A percentile compares a stretch with the other conserved stretches of the same genome.
These are phyloP conservation scores for Trapa bicornis DNA, from an alignment of 345 rosid genomes.

Conservation along the genomic window DNA sequence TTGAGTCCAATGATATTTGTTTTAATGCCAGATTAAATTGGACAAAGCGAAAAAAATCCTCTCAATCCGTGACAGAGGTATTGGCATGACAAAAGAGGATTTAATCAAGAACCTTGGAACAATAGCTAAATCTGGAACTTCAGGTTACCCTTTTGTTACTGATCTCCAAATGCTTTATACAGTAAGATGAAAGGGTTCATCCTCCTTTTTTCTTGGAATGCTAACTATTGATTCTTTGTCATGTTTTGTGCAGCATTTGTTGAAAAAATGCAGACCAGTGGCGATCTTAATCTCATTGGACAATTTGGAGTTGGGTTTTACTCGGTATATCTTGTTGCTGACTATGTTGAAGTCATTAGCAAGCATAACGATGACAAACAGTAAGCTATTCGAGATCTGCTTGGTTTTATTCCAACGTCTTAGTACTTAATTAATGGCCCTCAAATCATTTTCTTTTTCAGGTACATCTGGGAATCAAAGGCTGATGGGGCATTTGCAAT, in stretches of 20 bases:
- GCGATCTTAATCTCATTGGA: slow-evolving; percentile 93
- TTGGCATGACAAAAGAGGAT: slow-evolving; percentile 98
- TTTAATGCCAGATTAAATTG: slow-evolving; percentile 58
- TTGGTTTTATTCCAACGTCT: neutral
- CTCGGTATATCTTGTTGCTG: slow-evolving; percentile 94
- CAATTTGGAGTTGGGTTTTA: slow-evolving; percentile 99
- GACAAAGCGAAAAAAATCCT: slow-evolving; percentile 82
- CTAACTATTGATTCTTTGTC: slow-evolving; percentile 3
- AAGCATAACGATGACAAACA: slow-evolving; percentile 92
- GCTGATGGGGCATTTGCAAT: slow-evolving; percentile 98
- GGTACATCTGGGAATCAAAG: slow-evolving; percentile 97
- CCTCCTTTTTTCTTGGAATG: neutral
- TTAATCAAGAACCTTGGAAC: slow-evolving; percentile 95
- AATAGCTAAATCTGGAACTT: slow-evolving; percentile 97
- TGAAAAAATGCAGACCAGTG: slow-evolving; percentile 95
- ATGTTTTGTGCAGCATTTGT: slow-evolving; percentile 55
- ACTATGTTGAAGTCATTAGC: slow-evolving; percentile 92
- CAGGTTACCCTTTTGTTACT: slow-evolving; percentile 37
- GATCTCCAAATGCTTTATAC: neutral
- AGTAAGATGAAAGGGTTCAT: neutral
- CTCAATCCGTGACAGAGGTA: slow-evolving; percentile 86
- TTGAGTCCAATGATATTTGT: neutral
- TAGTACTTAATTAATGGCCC: neutral
- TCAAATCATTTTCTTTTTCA: slow-evolving; percentile 13
- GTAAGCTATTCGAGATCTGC: slow-evolving; percentile 25